Evolutionary conservation across 2,329 filamentous ascomycete species (phyloP), one percentile per base, ranked within the genome.

Genomic region (Westerdykella sp.): DNA sequence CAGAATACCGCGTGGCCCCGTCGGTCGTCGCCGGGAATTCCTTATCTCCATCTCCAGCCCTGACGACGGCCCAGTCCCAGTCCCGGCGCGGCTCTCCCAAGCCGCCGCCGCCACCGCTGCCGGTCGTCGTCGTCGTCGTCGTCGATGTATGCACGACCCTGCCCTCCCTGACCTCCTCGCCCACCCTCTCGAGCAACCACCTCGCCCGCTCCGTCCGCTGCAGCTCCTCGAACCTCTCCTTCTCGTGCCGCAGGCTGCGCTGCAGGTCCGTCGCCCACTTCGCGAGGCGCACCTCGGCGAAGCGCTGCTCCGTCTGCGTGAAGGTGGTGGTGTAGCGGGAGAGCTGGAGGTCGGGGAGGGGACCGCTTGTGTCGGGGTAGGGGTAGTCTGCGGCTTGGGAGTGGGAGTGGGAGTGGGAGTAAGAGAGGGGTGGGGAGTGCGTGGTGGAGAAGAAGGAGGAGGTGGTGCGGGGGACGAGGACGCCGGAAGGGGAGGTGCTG

Each of bases 211-310:
- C 80, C 16, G 73, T 76, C 16, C 76, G 57, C 31, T 68, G 73
- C 0, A 86, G 68, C 6, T 76, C 70, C 47, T 85, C 81, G 48
- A 83, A 90, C 51, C 80, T 72, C 22, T 79, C 77, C n/a, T 81
- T 77, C 62, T 93, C 87, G 45, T 83, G 83, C 22, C 81, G 77
- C 1, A 93, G 71, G 56, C 84, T 87, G 43, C 80, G 79, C 60
- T 94, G 87, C 0, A 95, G 73, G 54, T 93, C 85, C 6, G 81
- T 77, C 0, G 88, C 87, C 88, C 88, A 95, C 58, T 84, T 85
- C 1, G 83, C 85, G 14, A 94, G 73, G 6, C 83, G 76, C n/a
- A 91, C 74, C 50, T 84, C 80, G 11, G 80, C 79, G 34, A 82
- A 67, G 6, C 71, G 73, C 53, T 84, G 79, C 56, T 84, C 79